Evolutionary conservation across 306 rosid species (phyloP), one percentile per base, ranked within the genome.

Genomic region (Sophora flavescens): DNA sequence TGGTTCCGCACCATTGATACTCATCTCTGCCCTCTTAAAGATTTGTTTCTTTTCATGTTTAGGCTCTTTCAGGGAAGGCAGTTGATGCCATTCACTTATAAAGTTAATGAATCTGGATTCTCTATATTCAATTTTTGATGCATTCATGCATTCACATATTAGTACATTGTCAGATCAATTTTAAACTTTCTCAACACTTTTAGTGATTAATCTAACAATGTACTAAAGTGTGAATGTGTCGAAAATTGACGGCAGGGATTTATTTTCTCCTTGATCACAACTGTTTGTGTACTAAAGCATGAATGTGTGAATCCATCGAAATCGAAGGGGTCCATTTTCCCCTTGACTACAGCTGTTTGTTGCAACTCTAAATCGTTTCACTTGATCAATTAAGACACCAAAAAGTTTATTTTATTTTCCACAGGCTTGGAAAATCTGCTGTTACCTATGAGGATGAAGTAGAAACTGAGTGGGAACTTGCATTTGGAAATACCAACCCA

Each of bases 1-100:
- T 12, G n/a, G 71, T 74, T 58, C 42, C 56, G 6, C 76, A 57
- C 54, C 54, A 66, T 57, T 58, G 47, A 64, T 73, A 65, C 58
- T 66, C 10, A 17, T 63, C 48, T 42, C 64, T 66, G 53, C 30
- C 70, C 3, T 15, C 38, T 36, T 65, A 35, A 80, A 48, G 14
- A 44, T 4, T 44, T 10, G 30, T 35, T 33, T 47, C 35, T 57
- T 63, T 72, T 54, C 1, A 8, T 70, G 61, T 62, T 33, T 50
- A 38, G 4, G 58, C 62, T 47, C 47, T 70, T 69, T 70, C 39
- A 51, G 66, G 54, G 50, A 8, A 41, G 67, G 52, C 41, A 61
- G 11, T 52, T 53, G 63, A 54, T 64, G n/a, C n/a, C 42, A 64
- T 80, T 72, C 54, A 56, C 62, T 56, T n/a, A n/a, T 22, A 8